These are phyloP conservation scores for Claviceps humidiphila DNA, from an alignment of 2,329 filamentous ascomycete genomes.

Conservation along the genomic window DNA sequence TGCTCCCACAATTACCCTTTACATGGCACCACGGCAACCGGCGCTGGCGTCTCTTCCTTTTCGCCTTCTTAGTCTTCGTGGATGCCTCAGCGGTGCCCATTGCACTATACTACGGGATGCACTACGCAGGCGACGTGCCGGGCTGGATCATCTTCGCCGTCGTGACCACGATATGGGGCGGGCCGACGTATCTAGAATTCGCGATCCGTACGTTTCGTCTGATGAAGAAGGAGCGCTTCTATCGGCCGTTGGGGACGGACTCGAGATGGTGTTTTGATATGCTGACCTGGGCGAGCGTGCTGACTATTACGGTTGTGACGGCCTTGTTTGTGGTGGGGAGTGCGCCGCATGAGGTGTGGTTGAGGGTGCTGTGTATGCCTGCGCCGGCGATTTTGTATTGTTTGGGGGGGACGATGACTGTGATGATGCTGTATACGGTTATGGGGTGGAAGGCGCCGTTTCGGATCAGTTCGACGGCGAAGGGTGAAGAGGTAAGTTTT, in stretches of 20 bases:
- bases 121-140: constrained; percentile 25
- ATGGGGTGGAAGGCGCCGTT: constrained; percentile 39
- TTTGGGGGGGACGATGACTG: constrained; percentile 26
- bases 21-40: constrained; percentile 27
- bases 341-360: constrained; percentile 34
- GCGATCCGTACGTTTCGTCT: constrained; percentile 34
- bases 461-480: constrained; percentile 49
- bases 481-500: constrained; percentile 29
- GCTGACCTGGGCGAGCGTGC: constrained; percentile 30
- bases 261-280: constrained; percentile 37
- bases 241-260: constrained; percentile 33
- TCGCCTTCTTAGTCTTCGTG: constrained; percentile 34
- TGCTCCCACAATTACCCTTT: constrained; percentile 27
- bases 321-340: constrained; percentile 36
- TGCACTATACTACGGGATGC: constrained; percentile 37
- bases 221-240: constrained; percentile 34
- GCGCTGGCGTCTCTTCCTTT: constrained; percentile 31
- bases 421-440: constrained; percentile 21
- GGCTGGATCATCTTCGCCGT: constrained; percentile 35
- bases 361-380: constrained; percentile 38
- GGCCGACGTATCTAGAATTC: constrained; percentile 41
- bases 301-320: constrained; percentile 36
- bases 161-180: constrained; percentile 40
- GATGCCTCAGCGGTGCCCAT: constrained; percentile 32
- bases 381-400: constrained; percentile 37